phyloP scores from a whole-genome alignment of 1,284 basidiomycete species.

The Melampsora allii-populina region DNA sequence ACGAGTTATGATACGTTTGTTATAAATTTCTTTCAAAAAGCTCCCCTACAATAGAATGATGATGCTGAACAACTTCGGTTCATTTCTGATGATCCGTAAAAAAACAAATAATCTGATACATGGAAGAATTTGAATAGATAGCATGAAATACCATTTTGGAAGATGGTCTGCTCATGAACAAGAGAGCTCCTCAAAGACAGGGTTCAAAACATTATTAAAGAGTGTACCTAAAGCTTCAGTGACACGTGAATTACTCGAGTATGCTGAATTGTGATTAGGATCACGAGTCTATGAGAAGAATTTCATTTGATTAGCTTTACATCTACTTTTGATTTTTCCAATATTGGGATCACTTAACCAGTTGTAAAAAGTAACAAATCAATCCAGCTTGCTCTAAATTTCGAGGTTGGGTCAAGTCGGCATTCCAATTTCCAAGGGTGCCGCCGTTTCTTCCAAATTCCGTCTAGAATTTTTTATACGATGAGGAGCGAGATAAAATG shows the following conservation, averaged over 20 bases:
- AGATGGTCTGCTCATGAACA: neutral
- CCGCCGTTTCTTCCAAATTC: neutral
- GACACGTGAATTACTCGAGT: neutral
- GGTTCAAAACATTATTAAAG: neutral
- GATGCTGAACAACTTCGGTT: too few relatives aligned
- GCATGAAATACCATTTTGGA: too few relatives aligned
- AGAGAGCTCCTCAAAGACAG: neutral
- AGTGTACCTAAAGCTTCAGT: neutral
- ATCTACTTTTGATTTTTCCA: neutral
- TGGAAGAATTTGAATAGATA: too few relatives aligned
- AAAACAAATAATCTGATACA: too few relatives aligned
- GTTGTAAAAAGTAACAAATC: neutral
- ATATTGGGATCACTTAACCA: neutral
- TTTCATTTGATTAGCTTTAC: too few relatives aligned
- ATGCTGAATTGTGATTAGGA: neutral
- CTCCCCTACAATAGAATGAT: too few relatives aligned
- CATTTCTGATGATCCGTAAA: too few relatives aligned
- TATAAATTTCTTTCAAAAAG: too few relatives aligned
- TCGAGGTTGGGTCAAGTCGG: neutral
- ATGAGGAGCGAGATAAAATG: neutral
- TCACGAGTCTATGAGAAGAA: slow-evolving; percentile 3
- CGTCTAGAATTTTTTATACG: neutral
- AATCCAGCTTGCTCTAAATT: neutral
- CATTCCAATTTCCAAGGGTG: neutral
- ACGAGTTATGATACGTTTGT: too few relatives aligned